Evolutionary conservation across 495 filamentous ascomycete genomes (phyloP).

Genomic region (Aspergillus asperescens): DNA sequence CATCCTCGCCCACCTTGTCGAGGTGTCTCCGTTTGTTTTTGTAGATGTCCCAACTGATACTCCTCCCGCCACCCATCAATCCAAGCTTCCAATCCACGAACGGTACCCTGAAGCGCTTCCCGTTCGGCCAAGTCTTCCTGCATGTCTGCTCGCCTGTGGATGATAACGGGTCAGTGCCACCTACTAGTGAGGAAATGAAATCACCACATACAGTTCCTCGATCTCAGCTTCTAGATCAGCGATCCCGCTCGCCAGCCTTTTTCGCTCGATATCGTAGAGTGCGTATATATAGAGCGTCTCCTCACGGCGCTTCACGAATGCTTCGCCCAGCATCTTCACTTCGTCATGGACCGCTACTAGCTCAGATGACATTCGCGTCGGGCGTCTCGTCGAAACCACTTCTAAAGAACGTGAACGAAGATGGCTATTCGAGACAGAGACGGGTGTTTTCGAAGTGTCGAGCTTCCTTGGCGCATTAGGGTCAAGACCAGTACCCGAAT

Average conservation of each 20-base stretch:
- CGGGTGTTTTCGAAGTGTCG: background rate
- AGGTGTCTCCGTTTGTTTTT: background rate
- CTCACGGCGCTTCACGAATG: constrained; percentile 27
- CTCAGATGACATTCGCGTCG: constrained; percentile 11
- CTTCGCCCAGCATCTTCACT: constrained; percentile 23
- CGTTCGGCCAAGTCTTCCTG: constrained; percentile 31
- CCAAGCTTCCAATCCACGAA: constrained; percentile 34
- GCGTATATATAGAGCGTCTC: constrained; percentile 34
- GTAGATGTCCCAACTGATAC: constrained; percentile 15
- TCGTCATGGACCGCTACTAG: constrained; percentile 25
- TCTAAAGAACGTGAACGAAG: background rate
- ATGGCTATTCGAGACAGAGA: background rate
- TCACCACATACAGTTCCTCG: constrained; percentile 27
- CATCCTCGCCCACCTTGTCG: constrained; percentile 12
- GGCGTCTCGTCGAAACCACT: background rate
- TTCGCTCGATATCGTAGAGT: constrained; percentile 26
- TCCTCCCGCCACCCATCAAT: constrained; percentile 25
- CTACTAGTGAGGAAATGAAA: background rate
- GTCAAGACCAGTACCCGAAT: background rate
- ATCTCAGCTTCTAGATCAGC: constrained; percentile 32
- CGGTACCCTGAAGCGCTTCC: constrained; percentile 35
- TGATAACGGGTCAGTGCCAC: background rate
- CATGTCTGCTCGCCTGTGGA: constrained; percentile 27
- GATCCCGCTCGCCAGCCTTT: constrained; percentile 21
- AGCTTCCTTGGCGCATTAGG: background rate